Evolutionary conservation across 2,329 filamentous ascomycete genomes (phyloP).

Genomic region (Arthrobotrys sinensis): DNA sequence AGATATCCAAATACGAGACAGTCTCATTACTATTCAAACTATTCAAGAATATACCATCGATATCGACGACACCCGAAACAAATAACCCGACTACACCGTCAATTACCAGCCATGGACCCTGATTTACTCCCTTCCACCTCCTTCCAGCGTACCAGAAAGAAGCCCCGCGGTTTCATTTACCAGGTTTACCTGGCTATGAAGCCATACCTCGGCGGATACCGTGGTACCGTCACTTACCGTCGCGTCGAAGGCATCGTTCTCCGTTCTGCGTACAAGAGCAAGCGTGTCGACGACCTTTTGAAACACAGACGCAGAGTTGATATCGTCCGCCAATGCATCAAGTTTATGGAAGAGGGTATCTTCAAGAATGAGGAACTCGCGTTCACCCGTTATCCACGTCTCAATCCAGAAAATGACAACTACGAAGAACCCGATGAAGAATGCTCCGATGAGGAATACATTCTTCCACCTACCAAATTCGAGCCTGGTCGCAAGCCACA

Average conservation of each 20-base stretch:
- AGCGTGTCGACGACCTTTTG: conserved; percentile 27
- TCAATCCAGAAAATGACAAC: conserved; percentile 21
- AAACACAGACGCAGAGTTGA: conserved; percentile 25
- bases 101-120: not conserved
- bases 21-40: no score
- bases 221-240: conserved; percentile 12
- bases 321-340: conserved; percentile 20
- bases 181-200: conserved; percentile 33
- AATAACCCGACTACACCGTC: not conserved
- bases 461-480: conserved; percentile 14
- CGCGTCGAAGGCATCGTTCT: conserved; percentile 17
- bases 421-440: conserved; percentile 24
- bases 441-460: conserved; percentile 21
- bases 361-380: conserved; percentile 30
- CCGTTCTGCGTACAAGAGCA: conserved; percentile 4
- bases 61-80: not conserved
- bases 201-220: conserved; percentile 23
- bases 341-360: conserved; percentile 26
- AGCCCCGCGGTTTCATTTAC: conserved; percentile 30
- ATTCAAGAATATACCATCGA: not conserved
- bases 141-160: not conserved
- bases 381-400: conserved; percentile 27
- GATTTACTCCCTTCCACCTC: not conserved
- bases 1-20: no score
- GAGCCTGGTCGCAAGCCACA: conserved; percentile 25